A percentile compares a stretch with the other conserved stretches of the same genome.
These are phyloP conservation scores for Diaporthe nobilis DNA, from an alignment of 2,329 filamentous ascomycete genomes.

Conservation along the genomic window DNA sequence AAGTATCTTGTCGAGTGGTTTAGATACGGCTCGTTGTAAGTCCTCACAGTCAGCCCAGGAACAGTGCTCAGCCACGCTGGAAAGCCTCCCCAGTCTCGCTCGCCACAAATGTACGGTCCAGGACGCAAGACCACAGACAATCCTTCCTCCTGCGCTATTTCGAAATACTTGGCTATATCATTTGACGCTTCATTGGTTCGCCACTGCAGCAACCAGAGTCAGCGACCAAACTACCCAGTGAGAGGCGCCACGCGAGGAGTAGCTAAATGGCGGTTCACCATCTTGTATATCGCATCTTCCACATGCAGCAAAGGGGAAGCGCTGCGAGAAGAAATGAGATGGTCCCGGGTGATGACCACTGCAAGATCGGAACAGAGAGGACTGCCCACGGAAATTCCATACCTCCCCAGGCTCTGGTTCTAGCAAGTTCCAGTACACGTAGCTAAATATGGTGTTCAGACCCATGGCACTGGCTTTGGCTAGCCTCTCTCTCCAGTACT, in stretches of 20 bases:
- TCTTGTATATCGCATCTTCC: not conserved
- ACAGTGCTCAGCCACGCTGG: conserved; percentile 60
- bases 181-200: conserved; percentile 54
- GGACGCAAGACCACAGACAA: conserved; percentile 61
- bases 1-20: conserved; percentile 55
- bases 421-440: conserved; percentile 65
- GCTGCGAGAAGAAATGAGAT: not conserved
- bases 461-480: conserved; percentile 62
- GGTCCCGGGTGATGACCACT: not conserved
- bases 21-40: conserved; percentile 58
- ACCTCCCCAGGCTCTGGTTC: conserved; percentile 55
- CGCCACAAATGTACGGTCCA: conserved; percentile 64
- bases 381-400: not conserved
- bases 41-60: conserved; percentile 56
- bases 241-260: not conserved
- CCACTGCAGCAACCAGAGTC: conserved; percentile 48
- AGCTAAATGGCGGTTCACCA: not conserved
- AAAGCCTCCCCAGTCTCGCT: conserved; percentile 65
- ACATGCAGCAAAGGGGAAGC: too few species aligned
- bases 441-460: conserved; percentile 65
- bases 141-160: conserved; percentile 61
- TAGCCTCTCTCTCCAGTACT: conserved; percentile 63
- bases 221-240: not conserved
- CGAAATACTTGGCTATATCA: conserved; percentile 64
- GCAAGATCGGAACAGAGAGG: not conserved